phyloP scores from a whole-genome alignment of 1,139 yeast species.

The Blastobotrys apis region DNA sequence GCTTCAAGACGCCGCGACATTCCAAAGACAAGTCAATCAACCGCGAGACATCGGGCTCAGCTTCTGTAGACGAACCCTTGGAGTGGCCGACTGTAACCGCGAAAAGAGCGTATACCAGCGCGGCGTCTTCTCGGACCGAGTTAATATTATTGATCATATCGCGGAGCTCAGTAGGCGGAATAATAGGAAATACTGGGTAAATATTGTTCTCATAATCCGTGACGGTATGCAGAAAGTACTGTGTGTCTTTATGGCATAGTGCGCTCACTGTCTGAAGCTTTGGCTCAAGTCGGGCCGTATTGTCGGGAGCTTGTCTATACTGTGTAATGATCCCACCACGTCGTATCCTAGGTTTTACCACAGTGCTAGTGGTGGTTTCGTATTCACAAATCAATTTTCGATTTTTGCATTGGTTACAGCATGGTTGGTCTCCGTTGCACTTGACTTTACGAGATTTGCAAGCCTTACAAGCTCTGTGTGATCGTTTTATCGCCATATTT shows the following conservation, averaged over 20 bases:
- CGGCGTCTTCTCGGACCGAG: slow-evolving; percentile 12
- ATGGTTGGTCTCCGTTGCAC: slow-evolving; percentile 18
- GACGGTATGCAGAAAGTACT: no score
- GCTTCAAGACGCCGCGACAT: slow-evolving; percentile 16
- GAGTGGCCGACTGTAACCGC: slow-evolving; percentile 20
- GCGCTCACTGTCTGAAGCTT: no score
- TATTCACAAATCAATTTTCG: slow-evolving; percentile 18
- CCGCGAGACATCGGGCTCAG: slow-evolving; percentile 1
- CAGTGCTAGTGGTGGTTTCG: slow-evolving; percentile 2
- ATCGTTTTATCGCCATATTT: neutral
- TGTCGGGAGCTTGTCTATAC: no score
- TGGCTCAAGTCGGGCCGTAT: no score
- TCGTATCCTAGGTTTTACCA: slow-evolving; percentile 14
- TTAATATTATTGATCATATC: slow-evolving; percentile 12
- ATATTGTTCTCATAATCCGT: slow-evolving; percentile 15
- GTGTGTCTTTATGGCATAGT: no score
- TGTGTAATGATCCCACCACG: slow-evolving; percentile 19
- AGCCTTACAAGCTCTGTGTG: slow-evolving; percentile 21
- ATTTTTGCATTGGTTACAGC: slow-evolving; percentile 18
- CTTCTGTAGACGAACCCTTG: slow-evolving; percentile 2
- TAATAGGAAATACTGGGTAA: slow-evolving; percentile 22
- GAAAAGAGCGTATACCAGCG: slow-evolving; percentile 20
- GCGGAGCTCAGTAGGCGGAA: slow-evolving; percentile 17
- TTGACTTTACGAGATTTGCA: slow-evolving; percentile 21
- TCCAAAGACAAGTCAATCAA: slow-evolving; percentile 17